These are phyloP conservation scores for Colletotrichum abscissum DNA, from an alignment of 2,329 filamentous ascomycete species.

Conservation along the genomic window DNA sequence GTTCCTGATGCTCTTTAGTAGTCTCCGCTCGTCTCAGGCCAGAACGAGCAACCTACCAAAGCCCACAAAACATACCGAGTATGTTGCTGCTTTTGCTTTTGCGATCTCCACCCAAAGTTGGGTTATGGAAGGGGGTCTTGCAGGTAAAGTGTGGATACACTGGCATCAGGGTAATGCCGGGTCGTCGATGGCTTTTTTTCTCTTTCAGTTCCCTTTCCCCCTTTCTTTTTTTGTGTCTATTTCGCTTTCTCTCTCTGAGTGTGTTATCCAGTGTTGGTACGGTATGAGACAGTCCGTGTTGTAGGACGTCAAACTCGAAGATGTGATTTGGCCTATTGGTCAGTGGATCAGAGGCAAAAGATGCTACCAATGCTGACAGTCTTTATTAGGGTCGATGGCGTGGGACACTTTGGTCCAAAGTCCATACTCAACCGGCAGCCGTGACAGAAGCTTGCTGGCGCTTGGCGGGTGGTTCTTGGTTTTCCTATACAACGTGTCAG, in stretches of 20 bases:
- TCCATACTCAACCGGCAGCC: slow-evolving; percentile 47
- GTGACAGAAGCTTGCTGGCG: slow-evolving; percentile 55
- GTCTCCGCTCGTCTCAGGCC: slow-evolving; percentile 22
- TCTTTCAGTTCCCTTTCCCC: background rate
- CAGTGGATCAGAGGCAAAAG: slow-evolving; percentile 9
- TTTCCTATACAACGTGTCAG: slow-evolving; percentile 44
- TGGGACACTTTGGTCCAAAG: background rate
- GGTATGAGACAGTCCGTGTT: background rate
- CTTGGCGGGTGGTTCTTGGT: slow-evolving; percentile 50
- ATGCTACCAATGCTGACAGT: background rate
- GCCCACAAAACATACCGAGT: slow-evolving; percentile 24
- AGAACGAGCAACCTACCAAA: slow-evolving; percentile 23
- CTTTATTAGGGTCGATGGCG: background rate
- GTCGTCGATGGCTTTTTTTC: background rate
- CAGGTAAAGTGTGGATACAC: background rate
- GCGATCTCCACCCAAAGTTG: background rate
- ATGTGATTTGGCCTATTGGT: slow-evolving; percentile 5
- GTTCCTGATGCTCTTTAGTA: slow-evolving; percentile 34
- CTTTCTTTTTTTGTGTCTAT: no score
- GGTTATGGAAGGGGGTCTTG: background rate
- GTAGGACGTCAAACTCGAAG: slow-evolving; percentile 1
- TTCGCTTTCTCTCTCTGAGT: no score
- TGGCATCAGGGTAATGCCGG: background rate
- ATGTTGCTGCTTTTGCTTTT: background rate
- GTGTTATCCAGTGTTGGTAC: background rate